Evolutionary conservation across 176 grass and related monocot genomes (phyloP), one percentile per base, ranked within the genome.

Genomic region (Bolboschoenus planiculmis): DNA sequence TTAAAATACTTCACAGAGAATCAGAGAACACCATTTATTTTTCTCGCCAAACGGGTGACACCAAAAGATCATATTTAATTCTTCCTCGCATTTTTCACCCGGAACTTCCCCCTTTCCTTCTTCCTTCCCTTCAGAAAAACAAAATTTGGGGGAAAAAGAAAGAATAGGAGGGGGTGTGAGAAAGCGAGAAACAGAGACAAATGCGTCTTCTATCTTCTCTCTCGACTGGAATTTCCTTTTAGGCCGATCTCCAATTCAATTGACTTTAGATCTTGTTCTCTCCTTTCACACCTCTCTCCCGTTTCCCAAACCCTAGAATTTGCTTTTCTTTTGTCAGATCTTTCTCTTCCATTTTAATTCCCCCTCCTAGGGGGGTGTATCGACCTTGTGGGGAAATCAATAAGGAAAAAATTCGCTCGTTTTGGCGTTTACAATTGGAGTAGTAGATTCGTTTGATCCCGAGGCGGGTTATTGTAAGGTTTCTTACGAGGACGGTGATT

Each of bases 401-500:
- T 99, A 61, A 61, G 78, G 91, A 99, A 93, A 89, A 86, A 44
- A 39, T 95, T 99, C 71, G 86, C 88, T 37, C 88, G 92, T 31
- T 93, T 85, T 71, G 91, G 97, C 54, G 18, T 42, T 16, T 99
- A 56, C 59, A 10, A 36, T n/a, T 9, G 97, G 97, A 56, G 79
- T 93, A 5, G 89, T 96, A 0, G 84, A 95, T 78, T 95, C 97
- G 39, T 95, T 91, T 75, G 97, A 99, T 86, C 70, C 82, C 7
- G 65, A 54, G 56, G 87, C 84, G 15, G 92, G 95, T 10, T 98
- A 87, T 73, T 98, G 90, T 82, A 89, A 87, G 84, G 92, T 99
- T 86, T 74, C 91, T 10, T 98, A 98, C 61, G 86, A 89, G 80
- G 97, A 99, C 44, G 91, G 96, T 16, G 97, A 99, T 82, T 93